Evolutionary conservation across 106 monocot genomes (phyloP).

Genomic region (Phalaenopsis equestris): DNA sequence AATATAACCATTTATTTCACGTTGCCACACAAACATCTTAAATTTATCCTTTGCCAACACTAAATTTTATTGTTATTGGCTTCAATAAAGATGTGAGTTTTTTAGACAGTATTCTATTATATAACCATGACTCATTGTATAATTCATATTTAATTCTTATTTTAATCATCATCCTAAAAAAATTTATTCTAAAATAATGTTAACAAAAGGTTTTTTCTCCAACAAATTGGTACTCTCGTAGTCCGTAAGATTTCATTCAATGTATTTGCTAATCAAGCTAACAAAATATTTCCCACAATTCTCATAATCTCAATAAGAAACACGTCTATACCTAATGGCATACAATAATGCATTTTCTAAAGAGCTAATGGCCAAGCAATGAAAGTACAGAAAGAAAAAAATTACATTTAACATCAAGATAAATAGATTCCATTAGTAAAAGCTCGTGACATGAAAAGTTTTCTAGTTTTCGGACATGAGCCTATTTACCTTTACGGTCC

Average conservation of each 20-base stretch:
- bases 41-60: too few species aligned
- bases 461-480: neutral
- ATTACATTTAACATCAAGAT: neutral
- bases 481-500: constrained; percentile 82
- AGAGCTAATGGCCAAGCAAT: neutral
- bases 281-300: neutral
- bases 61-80: neutral
- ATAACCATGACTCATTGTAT: neutral
- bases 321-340: too few species aligned
- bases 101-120: neutral
- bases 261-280: neutral
- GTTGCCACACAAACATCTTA: too few species aligned
- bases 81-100: neutral
- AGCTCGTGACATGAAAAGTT: neutral
- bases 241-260: neutral
- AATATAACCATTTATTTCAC: too few species aligned
- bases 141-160: neutral
- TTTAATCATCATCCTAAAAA: neutral
- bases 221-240: neutral
- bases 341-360: neutral
- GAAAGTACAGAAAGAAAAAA: neutral
- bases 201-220: neutral
- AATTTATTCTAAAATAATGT: neutral
- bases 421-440: neutral
- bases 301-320: too few species aligned